Conservation (phyloP, 1,139 yeast genomes). For the Spathaspora sp. region DNA sequence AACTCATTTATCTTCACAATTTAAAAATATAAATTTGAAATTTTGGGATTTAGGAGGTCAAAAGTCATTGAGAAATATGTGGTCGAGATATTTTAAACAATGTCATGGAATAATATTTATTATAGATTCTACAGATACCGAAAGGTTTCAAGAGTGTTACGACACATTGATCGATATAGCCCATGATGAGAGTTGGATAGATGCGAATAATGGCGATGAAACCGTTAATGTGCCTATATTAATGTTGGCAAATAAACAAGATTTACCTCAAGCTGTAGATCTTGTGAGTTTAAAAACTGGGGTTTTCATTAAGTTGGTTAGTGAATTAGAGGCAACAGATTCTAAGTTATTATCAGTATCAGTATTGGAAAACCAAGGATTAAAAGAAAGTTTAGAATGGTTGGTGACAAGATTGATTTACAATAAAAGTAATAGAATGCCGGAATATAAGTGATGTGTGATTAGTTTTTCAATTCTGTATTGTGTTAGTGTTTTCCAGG, state of each 20-base stretch:
- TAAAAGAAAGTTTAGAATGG: slow-evolving; percentile 89
- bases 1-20: slow-evolving; percentile 25
- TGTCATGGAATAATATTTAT: slow-evolving; percentile 92
- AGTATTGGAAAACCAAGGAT: slow-evolving; percentile 85
- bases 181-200: slow-evolving; percentile 42
- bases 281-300: slow-evolving; percentile 78
- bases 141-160: slow-evolving; percentile 80
- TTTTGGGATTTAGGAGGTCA: slow-evolving; percentile 99
- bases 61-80: slow-evolving; percentile 71
- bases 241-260: slow-evolving; percentile 96
- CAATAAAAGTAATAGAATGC: slow-evolving; percentile 74
- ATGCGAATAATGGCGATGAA: slow-evolving; percentile 37
- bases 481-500: neutral
- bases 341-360: slow-evolving; percentile 86
- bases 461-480: neutral
- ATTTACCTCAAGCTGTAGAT: slow-evolving; percentile 70
- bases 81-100: slow-evolving; percentile 82
- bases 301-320: slow-evolving; percentile 77
- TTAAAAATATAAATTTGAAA: slow-evolving; percentile 60
- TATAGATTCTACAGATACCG: slow-evolving; percentile 86
- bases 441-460: slow-evolving; percentile 41
- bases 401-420: slow-evolving; percentile 70
- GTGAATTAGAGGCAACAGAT: slow-evolving; percentile 84
- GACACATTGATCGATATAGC: slow-evolving; percentile 52
- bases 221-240: slow-evolving; percentile 75